A percentile compares a stretch with the other conserved stretches of the same genome.
These are phyloP conservation scores for Lomentospora prolificans DNA, from an alignment of 2,329 filamentous ascomycete genomes.

Conservation along the genomic window DNA sequence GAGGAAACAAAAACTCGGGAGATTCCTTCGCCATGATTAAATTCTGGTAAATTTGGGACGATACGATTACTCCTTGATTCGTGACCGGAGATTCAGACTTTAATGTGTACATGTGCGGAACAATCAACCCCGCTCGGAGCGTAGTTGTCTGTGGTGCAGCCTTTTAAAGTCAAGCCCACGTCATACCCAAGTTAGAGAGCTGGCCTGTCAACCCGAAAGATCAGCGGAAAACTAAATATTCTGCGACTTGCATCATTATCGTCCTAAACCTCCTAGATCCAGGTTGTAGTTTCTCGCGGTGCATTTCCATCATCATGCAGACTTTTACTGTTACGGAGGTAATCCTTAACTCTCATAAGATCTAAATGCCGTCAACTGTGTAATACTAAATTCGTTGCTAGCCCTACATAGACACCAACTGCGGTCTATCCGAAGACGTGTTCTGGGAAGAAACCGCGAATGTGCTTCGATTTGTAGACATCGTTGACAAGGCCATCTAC, in stretches of 20 bases:
- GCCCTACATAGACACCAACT: constrained; percentile 13
- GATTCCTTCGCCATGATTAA: neutral
- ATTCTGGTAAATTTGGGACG: neutral
- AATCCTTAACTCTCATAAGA: neutral
- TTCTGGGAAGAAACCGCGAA: constrained; percentile 12
- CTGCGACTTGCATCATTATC: too few species aligned
- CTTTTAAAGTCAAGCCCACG: neutral
- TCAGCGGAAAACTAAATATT: neutral
- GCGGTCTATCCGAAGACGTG: constrained; percentile 12
- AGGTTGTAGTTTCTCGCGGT: neutral
- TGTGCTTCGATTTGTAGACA: constrained; percentile 15
- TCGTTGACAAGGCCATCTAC: constrained; percentile 11
- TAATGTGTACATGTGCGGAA: too few species aligned
- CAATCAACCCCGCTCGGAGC: neutral
- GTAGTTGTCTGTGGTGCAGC: neutral
- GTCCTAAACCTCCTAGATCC: too few species aligned
- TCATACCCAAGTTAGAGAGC: neutral
- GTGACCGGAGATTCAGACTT: too few species aligned
- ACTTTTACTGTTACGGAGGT: constrained; percentile 12
- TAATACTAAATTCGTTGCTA: too few species aligned
- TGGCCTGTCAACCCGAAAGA: neutral
- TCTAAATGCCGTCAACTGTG: neutral
- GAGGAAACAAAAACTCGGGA: neutral
- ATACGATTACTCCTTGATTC: too few species aligned
- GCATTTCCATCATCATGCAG: constrained; percentile 8